Percentiles rank a stretch among this genome's conserved stretches.
These are phyloP conservation scores for Mycena polygramma DNA, from an alignment of 768 basidiomycete genomes.

Conservation along the genomic window DNA sequence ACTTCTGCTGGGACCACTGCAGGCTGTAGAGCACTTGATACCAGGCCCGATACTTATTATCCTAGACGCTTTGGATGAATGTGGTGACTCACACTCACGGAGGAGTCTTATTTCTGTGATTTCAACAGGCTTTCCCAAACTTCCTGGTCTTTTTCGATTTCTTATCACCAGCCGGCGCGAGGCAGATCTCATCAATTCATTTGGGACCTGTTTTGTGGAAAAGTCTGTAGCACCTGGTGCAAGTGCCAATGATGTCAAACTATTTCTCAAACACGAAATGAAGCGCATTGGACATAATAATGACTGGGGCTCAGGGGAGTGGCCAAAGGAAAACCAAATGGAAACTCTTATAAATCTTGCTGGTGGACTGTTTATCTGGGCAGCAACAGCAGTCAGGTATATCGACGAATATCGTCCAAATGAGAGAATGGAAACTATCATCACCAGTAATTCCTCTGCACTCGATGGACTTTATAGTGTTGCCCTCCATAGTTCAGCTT, in stretches of 20 bases:
- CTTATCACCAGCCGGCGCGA: not conserved
- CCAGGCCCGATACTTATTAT: conserved; percentile 37
- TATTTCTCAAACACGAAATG: not conserved
- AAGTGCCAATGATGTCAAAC: not conserved
- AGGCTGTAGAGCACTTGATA: not conserved
- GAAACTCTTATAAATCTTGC: not conserved
- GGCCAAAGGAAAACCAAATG: not conserved
- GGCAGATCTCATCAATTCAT: not conserved
- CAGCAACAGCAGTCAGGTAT: not conserved
- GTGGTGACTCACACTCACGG: conserved; percentile 30
- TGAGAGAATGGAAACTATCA: not conserved
- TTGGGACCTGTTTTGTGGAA: not conserved
- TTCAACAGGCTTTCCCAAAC: not conserved
- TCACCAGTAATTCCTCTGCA: not conserved
- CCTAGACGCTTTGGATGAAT: conserved; percentile 43
- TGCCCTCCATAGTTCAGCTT: not conserved
- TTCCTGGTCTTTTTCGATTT: not conserved
- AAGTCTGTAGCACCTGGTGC: not conserved
- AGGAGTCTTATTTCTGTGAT: conserved; percentile 28
- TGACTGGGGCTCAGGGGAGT: not conserved
- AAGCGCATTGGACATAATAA: not conserved
- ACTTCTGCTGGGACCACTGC: not conserved
- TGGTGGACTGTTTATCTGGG: not conserved
- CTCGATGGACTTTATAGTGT: not conserved
- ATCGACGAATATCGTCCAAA: not conserved